Evolutionary conservation across 176 grass and related monocot genomes (phyloP).

Genomic region (Oryza coarctata): DNA sequence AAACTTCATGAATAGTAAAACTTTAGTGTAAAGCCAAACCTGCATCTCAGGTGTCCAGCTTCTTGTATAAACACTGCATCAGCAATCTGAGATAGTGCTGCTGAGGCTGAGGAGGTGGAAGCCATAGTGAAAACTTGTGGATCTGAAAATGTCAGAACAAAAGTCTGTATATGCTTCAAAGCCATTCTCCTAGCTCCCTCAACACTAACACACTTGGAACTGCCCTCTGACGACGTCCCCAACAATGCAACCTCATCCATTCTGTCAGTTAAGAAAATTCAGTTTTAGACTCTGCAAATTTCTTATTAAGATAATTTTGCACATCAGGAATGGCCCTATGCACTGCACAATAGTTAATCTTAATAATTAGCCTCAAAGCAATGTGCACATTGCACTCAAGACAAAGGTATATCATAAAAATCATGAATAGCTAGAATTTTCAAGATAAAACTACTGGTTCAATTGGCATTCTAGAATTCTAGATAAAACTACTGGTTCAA

Average conservation of each 20-base stretch:
- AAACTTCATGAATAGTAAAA: background rate
- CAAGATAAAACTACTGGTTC: slow-evolving; percentile 20
- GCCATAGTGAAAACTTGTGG: slow-evolving; percentile 74
- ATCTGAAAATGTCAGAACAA: slow-evolving; percentile 86
- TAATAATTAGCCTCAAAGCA: slow-evolving; percentile 12
- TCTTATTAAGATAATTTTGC: slow-evolving; percentile 23
- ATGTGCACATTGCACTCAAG: slow-evolving; percentile 7
- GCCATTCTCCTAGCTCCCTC: slow-evolving; percentile 97
- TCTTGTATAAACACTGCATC: slow-evolving; percentile 89
- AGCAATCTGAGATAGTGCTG: slow-evolving; percentile 70
- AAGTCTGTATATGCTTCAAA: slow-evolving; percentile 92
- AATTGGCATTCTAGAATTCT: slow-evolving; percentile 5
- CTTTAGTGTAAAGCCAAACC: slow-evolving; percentile 47
- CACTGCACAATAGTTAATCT: background rate
- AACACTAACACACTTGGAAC: slow-evolving; percentile 74
- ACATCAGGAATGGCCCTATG: background rate
- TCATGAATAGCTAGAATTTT: slow-evolving; percentile 1
- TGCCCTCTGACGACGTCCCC: slow-evolving; percentile 70
- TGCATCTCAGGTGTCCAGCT: slow-evolving; percentile 99
- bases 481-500: slow-evolving; percentile 23
- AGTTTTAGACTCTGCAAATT: slow-evolving; percentile 29
- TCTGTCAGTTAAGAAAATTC: slow-evolving; percentile 53
- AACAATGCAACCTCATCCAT: slow-evolving; percentile 84
- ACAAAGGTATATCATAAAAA: slow-evolving; percentile 1
- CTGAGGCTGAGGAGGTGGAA: slow-evolving; percentile 68